Base-by-base conservation (phyloP, 768 basidiomycete species). In the Tephrocybe rancida region DNA sequence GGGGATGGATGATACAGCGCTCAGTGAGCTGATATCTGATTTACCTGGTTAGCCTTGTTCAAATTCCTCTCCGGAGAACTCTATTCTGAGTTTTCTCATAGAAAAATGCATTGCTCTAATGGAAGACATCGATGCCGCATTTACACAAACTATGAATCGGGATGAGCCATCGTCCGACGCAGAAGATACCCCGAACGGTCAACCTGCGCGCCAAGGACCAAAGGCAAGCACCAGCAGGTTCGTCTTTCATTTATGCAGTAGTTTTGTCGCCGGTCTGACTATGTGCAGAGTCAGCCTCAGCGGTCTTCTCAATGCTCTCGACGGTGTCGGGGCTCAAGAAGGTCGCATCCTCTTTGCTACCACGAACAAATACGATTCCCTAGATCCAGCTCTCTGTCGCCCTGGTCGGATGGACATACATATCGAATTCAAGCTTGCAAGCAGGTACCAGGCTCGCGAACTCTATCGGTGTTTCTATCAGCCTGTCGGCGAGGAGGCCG, bases 91-190 rank as follows among this genome's bases (percentile, higher is more conserved):
- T n/a, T n/a, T n/a, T 22, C 14, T 41, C 3, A 37, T 16, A 76
- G 75, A 83, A 52, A 76, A 77, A 58, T 90, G 86, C 61, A 86
- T 92, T 50, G 82, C 85, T 4, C 74, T 93, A 30, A 90, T 93
- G 82, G 90, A 92, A 66, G 91, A 92, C 64, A 86, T 92, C 50
- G 91, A 93, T 59, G 88, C 85, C 2, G 90, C 88, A 2, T 88
- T 92, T 69, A 72, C 71, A 29, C 69, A 73, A 45, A 67, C 62
- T 21, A 48, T 80, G 18, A 80, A 73, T 53, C 77, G 78, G 10
- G 77, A 78, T 27, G 62, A 60, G 11, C 41, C 30, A 32, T 32
- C 30, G 6, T 13, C 34, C 18, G 5, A 24, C 25, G 26, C 8
- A 29, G 26, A 43, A 32, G 44, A 46, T 6, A 27, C 24, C 43